Evolutionary conservation across 352 stramenopile genomes (phyloP).

Genomic region (Elongisporangium undulatum): DNA sequence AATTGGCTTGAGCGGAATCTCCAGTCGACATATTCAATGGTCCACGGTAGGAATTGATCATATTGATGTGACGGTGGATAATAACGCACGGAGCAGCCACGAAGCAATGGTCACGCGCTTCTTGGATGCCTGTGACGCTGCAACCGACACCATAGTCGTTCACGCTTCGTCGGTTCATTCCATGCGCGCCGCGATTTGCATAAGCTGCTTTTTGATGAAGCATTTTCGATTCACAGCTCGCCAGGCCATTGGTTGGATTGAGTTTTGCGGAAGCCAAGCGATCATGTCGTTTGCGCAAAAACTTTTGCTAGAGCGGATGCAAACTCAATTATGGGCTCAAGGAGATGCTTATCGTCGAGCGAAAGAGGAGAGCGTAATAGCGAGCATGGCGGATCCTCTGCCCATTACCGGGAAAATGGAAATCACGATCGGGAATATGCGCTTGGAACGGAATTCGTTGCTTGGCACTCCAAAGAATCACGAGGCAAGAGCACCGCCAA

Average conservation of each 20-base stretch:
- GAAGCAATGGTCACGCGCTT: slow-evolving; percentile 81
- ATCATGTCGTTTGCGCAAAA: slow-evolving; percentile 84
- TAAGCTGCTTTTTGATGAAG: slow-evolving; percentile 98
- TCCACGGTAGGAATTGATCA: not conserved
- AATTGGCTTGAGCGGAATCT: not conserved
- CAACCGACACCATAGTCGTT: slow-evolving; percentile 44
- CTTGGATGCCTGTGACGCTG: slow-evolving; percentile 84
- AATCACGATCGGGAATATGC: slow-evolving; percentile 67
- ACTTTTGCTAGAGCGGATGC: slow-evolving; percentile 87
- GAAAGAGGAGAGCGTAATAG: slow-evolving; percentile 6
- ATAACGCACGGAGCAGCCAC: slow-evolving; percentile 7
- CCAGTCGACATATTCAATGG: not conserved
- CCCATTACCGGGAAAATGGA: slow-evolving; percentile 12
- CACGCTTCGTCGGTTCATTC: slow-evolving; percentile 67
- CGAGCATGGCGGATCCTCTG: not conserved
- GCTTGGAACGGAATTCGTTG: slow-evolving; percentile 43
- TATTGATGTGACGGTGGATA: not conserved
- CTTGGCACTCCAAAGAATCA: slow-evolving; percentile 42
- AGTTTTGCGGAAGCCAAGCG: slow-evolving; percentile 86
- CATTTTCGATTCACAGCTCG: slow-evolving; percentile 92
- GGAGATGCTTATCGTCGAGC: slow-evolving; percentile 33
- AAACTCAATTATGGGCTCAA: slow-evolving; percentile 71
- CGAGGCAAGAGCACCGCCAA: slow-evolving; percentile 13
- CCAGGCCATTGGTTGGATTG: slow-evolving; percentile 95
- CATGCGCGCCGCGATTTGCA: slow-evolving; percentile 90